A percentile compares a stretch with the other conserved stretches of the same genome.
Evolutionary conservation across 805 yeast species (phyloP).

Genomic region (Candida ascalaphidarum): DNA sequence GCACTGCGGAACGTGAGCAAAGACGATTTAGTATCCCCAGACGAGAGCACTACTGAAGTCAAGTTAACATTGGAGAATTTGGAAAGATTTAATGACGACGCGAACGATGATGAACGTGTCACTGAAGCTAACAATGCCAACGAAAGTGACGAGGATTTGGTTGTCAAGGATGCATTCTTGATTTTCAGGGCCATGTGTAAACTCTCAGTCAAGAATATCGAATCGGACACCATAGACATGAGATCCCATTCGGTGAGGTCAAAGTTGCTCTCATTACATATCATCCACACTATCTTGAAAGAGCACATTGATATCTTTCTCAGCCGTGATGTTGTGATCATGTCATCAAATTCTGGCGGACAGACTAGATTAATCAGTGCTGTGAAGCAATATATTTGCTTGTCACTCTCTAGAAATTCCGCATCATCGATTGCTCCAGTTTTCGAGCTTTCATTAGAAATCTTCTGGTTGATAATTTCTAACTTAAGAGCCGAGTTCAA

Average conservation of each 20-base stretch:
- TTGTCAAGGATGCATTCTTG: slow-evolving; percentile 84
- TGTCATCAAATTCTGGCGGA: slow-evolving; percentile 38
- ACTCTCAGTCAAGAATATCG: slow-evolving; percentile 77
- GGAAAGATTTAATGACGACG: slow-evolving; percentile 45
- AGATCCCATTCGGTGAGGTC: slow-evolving; percentile 90
- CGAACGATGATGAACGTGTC: slow-evolving; percentile 41
- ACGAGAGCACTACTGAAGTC: slow-evolving; percentile 7
- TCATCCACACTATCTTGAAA: slow-evolving; percentile 76
- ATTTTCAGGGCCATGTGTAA: slow-evolving; percentile 94
- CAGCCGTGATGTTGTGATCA: slow-evolving; percentile 46
- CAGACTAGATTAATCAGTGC: slow-evolving; percentile 67
- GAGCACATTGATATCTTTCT: slow-evolving; percentile 79
- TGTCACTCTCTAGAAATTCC: slow-evolving; percentile 82
- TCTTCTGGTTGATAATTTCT: slow-evolving; percentile 82
- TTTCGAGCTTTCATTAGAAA: slow-evolving; percentile 84
- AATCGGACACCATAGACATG: slow-evolving; percentile 70
- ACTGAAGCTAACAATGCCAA: slow-evolving; percentile 36
- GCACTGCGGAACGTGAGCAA: too few relatives aligned
- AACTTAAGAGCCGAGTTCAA: slow-evolving; percentile 83
- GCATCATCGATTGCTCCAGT: slow-evolving; percentile 88
- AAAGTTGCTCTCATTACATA: slow-evolving; percentile 78
- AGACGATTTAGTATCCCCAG: neutral
- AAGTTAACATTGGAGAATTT: slow-evolving; percentile 53
- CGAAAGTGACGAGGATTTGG: slow-evolving; percentile 55
- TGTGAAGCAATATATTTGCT: slow-evolving; percentile 73